phyloP scores from a whole-genome alignment of 495 filamentous ascomycete genomes.

The Podospora tetraspora region DNA sequence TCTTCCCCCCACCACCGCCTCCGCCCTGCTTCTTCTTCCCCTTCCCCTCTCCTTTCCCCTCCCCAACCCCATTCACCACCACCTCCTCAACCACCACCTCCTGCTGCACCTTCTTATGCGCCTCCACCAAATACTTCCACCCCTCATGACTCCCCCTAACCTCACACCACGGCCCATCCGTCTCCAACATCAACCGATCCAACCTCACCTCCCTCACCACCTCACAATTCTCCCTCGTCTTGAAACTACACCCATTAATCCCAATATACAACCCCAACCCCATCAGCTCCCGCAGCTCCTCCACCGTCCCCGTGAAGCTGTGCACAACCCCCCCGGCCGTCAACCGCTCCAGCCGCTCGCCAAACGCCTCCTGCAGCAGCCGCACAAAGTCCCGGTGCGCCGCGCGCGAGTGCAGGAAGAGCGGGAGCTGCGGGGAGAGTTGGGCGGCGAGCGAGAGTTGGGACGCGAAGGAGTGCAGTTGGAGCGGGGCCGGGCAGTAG shows the following conservation, averaged over 20 bases:
- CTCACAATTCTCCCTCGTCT: constrained; percentile 80
- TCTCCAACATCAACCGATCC: constrained; percentile 78
- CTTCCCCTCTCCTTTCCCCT: neutral
- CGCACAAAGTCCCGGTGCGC: constrained; percentile 75
- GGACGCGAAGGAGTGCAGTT: constrained; percentile 76
- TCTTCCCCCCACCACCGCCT: constrained; percentile 25
- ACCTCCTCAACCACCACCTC: neutral
- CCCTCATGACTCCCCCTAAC: constrained; percentile 61
- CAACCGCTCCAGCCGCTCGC: constrained; percentile 46
- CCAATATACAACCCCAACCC: constrained; percentile 76
- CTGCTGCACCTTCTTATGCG: constrained; percentile 5
- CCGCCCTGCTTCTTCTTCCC: constrained; percentile 24
- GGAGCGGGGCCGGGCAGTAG: constrained; percentile 66
- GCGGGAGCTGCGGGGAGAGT: constrained; percentile 68
- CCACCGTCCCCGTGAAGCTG: constrained; percentile 79
- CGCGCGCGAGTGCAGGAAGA: constrained; percentile 87
- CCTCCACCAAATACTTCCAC: constrained; percentile 47
- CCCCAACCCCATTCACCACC: neutral
- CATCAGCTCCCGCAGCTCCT: constrained; percentile 74
- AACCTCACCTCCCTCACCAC: constrained; percentile 74
- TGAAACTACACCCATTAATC: constrained; percentile 87
- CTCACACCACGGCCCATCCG: constrained; percentile 88
- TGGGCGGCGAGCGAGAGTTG: constrained; percentile 67
- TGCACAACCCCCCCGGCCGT: constrained; percentile 78
- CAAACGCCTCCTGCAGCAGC: constrained; percentile 47